Conservation (phyloP, 805 yeast species). For the Zygosaccharomyces pseudorouxii region DNA sequence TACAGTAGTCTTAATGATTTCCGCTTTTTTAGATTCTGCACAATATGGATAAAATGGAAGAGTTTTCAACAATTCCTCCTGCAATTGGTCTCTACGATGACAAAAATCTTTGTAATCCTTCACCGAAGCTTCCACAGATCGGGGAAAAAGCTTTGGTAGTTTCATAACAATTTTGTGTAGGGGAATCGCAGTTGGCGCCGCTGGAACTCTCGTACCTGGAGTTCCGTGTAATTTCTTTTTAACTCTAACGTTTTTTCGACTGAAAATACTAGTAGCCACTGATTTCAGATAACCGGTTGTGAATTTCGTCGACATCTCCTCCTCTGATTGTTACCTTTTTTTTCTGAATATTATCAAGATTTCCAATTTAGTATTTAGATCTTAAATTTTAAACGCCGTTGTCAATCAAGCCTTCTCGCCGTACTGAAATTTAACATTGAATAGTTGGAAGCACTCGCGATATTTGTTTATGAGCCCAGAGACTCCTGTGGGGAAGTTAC, state of each 20-base stretch:
- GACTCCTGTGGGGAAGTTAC: neutral
- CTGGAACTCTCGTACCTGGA: conserved; percentile 37
- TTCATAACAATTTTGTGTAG: conserved; percentile 41
- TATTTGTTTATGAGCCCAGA: neutral
- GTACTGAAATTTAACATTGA: neutral
- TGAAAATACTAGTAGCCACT: neutral
- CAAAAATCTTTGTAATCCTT: conserved; percentile 42
- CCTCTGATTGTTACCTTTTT: neutral
- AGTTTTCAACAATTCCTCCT: conserved; percentile 41
- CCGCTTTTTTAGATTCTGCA: conserved; percentile 26
- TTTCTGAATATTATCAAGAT: neutral
- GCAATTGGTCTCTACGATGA: conserved; percentile 37
- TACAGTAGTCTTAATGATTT: conserved; percentile 37
- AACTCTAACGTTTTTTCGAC: neutral
- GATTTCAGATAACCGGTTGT: neutral
- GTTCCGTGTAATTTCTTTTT: neutral
- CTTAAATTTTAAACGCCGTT: neutral
- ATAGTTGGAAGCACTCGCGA: neutral
- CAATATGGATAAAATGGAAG: conserved; percentile 45
- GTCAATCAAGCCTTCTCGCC: conserved; percentile 5
- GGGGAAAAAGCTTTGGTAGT: conserved; percentile 53
- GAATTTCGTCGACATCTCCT: neutral
- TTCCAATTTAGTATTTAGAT: neutral
- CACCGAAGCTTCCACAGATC: conserved; percentile 47
- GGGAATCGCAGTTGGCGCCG: conserved; percentile 68